Conservation (phyloP, 2,329 filamentous ascomycete species). For the Aspergillus neoniger region DNA sequence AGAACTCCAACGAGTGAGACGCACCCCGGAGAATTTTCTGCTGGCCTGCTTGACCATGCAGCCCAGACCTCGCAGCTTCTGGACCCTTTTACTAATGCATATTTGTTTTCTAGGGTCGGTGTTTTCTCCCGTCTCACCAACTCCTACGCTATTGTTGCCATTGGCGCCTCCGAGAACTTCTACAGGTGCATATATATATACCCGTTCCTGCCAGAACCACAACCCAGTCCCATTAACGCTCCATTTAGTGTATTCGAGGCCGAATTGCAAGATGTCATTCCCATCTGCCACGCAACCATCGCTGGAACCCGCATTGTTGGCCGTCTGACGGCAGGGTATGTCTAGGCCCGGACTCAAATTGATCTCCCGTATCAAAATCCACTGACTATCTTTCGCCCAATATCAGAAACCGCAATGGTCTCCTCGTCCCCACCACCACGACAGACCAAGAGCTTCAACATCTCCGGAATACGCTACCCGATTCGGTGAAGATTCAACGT, state of each 20-base stretch:
- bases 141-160: conserved; percentile 90
- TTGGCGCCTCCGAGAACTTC: conserved; percentile 97
- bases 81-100: conserved; percentile 1
- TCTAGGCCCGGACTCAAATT: conserved; percentile 6
- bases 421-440: conserved; percentile 92
- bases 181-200: conserved; percentile 65
- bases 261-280: conserved; percentile 94
- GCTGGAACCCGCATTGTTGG: conserved; percentile 95
- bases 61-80: neutral
- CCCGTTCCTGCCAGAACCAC: neutral
- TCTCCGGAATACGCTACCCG: conserved; percentile 89
- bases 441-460: conserved; percentile 98
- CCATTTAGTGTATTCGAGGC: conserved; percentile 81
- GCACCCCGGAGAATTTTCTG: neutral
- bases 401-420: conserved; percentile 84
- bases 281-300: conserved; percentile 95
- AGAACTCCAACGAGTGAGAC: conserved; percentile 53
- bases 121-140: conserved; percentile 97
- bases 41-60: neutral
- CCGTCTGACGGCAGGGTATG: conserved; percentile 85
- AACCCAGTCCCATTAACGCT: neutral
- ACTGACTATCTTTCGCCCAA: neutral
- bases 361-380: neutral
- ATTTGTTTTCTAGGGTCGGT: conserved; percentile 68
- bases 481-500: conserved; percentile 88